Percentiles rank a stretch among this genome's conserved stretches.
These are phyloP conservation scores for Phytopythium vexans DNA, from an alignment of 352 stramenopile genomes.

Conservation along the genomic window DNA sequence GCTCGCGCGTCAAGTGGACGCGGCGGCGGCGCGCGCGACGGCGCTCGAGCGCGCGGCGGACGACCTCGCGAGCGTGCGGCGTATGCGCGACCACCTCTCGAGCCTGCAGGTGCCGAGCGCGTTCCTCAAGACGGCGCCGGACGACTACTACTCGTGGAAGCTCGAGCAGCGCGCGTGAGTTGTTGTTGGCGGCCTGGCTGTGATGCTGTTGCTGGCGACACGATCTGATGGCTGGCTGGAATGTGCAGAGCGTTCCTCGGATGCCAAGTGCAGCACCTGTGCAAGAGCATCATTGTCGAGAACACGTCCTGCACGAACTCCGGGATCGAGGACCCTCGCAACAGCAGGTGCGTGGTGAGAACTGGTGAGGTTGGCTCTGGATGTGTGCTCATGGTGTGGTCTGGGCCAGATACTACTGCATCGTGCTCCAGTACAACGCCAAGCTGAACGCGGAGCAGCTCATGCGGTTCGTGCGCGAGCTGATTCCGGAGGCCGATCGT, in stretches of 20 bases:
- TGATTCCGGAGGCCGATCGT: slow-evolving; percentile 47
- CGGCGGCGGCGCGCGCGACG: slow-evolving; percentile 29
- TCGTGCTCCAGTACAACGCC: slow-evolving; percentile 86
- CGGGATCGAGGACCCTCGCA: slow-evolving; percentile 50
- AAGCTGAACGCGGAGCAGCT: slow-evolving; percentile 82
- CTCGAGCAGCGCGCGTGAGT: slow-evolving; percentile 58
- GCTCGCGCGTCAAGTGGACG: slow-evolving; percentile 25
- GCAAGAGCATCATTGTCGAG: slow-evolving; percentile 90
- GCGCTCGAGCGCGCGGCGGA: slow-evolving; percentile 42
- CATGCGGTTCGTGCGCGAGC: slow-evolving; percentile 70
- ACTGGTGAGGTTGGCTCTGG: background rate
- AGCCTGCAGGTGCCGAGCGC: slow-evolving; percentile 47
- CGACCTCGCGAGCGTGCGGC: slow-evolving; percentile 47
- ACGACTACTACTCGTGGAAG: slow-evolving; percentile 77
- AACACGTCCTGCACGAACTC: slow-evolving; percentile 74
- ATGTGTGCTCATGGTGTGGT: background rate
- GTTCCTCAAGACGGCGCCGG: slow-evolving; percentile 59
- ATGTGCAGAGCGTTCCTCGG: slow-evolving; percentile 49
- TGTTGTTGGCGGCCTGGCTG: background rate
- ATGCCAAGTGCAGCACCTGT: slow-evolving; percentile 67
- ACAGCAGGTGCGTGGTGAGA: slow-evolving; percentile 38
- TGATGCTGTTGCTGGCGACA: background rate
- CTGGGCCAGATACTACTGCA: slow-evolving; percentile 63
- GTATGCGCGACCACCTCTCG: slow-evolving; percentile 43
- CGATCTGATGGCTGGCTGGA: slow-evolving; percentile 2